phyloP scores from a whole-genome alignment of 1,284 basidiomycete genomes.

The Irpex lacteus region DNA sequence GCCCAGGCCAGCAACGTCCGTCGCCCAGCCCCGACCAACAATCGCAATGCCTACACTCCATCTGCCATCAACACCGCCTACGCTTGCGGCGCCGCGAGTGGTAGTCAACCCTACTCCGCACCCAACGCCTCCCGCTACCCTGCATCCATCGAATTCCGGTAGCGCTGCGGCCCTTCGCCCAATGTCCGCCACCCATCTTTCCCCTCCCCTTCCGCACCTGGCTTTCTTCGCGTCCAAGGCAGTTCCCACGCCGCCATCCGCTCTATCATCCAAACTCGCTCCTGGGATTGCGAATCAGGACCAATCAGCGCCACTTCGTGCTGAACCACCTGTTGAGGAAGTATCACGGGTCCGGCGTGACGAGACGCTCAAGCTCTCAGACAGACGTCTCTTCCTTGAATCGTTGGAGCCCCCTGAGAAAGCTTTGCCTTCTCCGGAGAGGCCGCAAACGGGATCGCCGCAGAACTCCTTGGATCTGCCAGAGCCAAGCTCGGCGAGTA shows the following conservation, averaged over 20 bases:
- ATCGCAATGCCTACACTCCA: conserved; percentile 28
- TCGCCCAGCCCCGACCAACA: conserved; percentile 26
- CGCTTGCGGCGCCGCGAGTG: conserved; percentile 38
- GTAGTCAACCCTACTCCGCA: conserved; percentile 54
- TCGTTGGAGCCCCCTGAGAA: conserved; percentile 38
- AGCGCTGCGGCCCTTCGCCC: conserved; percentile 12
- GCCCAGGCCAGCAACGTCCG: background rate
- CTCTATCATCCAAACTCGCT: conserved; percentile 8
- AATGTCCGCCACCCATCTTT: conserved; percentile 21
- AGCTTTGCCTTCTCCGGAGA: conserved; percentile 33
- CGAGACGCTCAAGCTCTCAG: conserved; percentile 34
- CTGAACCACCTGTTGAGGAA: background rate
- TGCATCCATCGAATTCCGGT: conserved; percentile 25
- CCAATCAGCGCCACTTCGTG: conserved; percentile 7
- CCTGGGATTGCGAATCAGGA: conserved; percentile 6
- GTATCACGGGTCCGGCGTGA: conserved; percentile 18
- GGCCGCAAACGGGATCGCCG: conserved; percentile 17
- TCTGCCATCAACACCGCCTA: conserved; percentile 28
- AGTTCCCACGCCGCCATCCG: conserved; percentile 3
- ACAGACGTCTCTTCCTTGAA: conserved; percentile 43
- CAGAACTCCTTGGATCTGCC: conserved; percentile 25
- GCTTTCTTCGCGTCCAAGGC: conserved; percentile 16
- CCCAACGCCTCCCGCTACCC: conserved; percentile 56
- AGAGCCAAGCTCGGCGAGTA: conserved; percentile 29
- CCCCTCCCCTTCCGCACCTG: conserved; percentile 23